Evolutionary conservation across 129 eudicot genomes (phyloP).

Genomic region (Centaurea solstitialis): DNA sequence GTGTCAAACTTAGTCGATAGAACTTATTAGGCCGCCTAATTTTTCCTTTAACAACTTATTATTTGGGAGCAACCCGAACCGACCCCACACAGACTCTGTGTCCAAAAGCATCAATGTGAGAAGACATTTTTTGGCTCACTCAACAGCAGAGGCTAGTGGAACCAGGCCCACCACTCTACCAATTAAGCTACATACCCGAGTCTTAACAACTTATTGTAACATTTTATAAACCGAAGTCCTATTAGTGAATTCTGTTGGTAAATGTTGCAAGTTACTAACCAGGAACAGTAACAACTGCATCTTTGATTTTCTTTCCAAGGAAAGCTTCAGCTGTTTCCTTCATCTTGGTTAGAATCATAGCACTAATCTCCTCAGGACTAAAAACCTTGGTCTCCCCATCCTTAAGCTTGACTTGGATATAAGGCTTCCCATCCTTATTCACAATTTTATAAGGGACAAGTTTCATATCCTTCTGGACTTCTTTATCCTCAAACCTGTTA

Average conservation of each 20-base stretch:
- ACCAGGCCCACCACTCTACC: too few species aligned
- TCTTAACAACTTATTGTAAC: background rate
- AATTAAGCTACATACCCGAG: too few species aligned
- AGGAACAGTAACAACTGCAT: conserved; percentile 66
- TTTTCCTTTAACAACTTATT: too few species aligned
- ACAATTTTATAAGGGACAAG: conserved; percentile 53
- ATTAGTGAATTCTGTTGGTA: background rate
- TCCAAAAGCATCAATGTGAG: too few species aligned
- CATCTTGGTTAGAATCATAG: conserved; percentile 60
- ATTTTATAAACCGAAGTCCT: background rate
- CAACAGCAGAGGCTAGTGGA: too few species aligned
- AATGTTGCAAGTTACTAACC: conserved; percentile 31
- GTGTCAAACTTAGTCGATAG: too few species aligned
- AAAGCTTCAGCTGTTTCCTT: conserved; percentile 71
- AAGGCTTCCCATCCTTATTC: conserved; percentile 60
- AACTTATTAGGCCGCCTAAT: too few species aligned
- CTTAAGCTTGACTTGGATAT: conserved; percentile 46
- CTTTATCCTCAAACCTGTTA: conserved; percentile 62
- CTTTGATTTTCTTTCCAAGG: conserved; percentile 61
- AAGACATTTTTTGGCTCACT: too few species aligned
- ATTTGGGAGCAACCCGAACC: too few species aligned
- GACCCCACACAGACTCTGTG: too few species aligned
- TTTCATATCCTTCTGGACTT: conserved; percentile 57
- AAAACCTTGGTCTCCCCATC: conserved; percentile 66
- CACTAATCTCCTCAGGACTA: conserved; percentile 69